Evolutionary conservation across 116 monocot species (phyloP).

Genomic region (Trichopus zeylanicus): DNA sequence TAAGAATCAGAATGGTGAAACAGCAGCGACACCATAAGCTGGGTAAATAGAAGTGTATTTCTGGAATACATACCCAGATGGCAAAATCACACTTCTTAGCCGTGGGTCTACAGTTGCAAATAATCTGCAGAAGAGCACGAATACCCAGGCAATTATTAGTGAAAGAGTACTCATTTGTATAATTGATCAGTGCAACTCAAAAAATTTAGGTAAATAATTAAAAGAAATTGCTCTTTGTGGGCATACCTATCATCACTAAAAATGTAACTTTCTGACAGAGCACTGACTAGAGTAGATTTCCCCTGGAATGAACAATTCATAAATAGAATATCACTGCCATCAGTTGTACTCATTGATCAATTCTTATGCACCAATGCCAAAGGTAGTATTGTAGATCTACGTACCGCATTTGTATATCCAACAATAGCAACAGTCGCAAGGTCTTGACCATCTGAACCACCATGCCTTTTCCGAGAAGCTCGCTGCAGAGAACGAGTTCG

Average conservation of each 20-base stretch:
- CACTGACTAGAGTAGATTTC: constrained; percentile 91
- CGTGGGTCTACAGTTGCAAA: constrained; percentile 99
- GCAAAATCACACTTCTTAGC: constrained; percentile 89
- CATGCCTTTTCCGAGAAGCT: constrained; percentile 67
- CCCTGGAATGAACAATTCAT: constrained; percentile 40
- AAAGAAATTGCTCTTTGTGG: not conserved
- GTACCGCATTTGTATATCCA: constrained; percentile 98
- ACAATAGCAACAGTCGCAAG: constrained; percentile 91
- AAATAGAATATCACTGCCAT: too few species aligned
- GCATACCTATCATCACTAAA: constrained; percentile 80
- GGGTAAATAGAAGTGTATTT: not conserved
- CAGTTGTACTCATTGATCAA: too few species aligned
- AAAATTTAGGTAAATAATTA: not conserved
- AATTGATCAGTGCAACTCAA: not conserved
- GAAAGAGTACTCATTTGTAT: not conserved
- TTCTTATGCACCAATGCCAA: too few species aligned
- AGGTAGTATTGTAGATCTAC: constrained; percentile 14
- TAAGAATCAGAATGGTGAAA: too few species aligned
- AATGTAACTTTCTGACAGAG: constrained; percentile 72
- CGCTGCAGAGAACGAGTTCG: constrained; percentile 87
- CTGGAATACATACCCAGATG: constrained; percentile 64
- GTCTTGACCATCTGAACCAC: constrained; percentile 51
- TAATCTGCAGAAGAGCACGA: constrained; percentile 28
- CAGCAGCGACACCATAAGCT: not conserved
- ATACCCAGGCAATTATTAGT: not conserved